These are phyloP conservation scores for Jatropha podagrica DNA, from an alignment of 441 rosid genomes.

Conservation along the genomic window DNA sequence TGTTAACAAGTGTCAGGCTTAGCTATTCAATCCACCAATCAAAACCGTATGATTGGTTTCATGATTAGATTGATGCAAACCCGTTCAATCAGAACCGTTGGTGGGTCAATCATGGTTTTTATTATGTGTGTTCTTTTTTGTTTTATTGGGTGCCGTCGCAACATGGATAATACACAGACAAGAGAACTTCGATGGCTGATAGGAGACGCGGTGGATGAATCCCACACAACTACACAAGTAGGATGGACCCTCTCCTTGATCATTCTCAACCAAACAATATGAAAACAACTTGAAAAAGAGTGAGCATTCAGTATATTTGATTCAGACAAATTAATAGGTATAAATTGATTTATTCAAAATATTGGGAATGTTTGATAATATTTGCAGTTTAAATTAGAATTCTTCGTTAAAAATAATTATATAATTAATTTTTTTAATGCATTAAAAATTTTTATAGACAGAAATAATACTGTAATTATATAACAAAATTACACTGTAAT, in stretches of 20 bases:
- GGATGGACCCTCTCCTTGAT: neutral
- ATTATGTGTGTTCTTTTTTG: neutral
- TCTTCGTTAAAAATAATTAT: no score
- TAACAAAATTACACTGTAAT: no score
- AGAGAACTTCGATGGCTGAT: neutral
- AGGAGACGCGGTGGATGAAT: slow-evolving; percentile 11
- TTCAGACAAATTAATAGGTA: no score
- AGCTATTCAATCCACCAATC: slow-evolving; percentile 30
- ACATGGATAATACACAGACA: neutral
- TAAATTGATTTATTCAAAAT: no score
- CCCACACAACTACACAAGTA: slow-evolving; percentile 18
- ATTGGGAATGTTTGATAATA: no score
- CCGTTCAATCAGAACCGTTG: slow-evolving; percentile 21
- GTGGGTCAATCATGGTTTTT: slow-evolving; percentile 3
- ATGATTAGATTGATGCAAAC: neutral
- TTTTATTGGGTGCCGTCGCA: neutral
- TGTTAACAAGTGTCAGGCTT: slow-evolving; percentile 11
- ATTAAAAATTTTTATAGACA: no score
- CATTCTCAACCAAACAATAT: no score
- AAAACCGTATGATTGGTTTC: slow-evolving; percentile 19
- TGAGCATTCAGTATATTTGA: no score
- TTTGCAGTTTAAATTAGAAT: no score
- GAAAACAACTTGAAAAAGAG: no score
- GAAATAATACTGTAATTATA: no score
- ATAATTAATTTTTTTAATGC: no score